A percentile compares a stretch with the other conserved stretches of the same genome.
Conservation (phyloP, 257 asterid species). For the Perilla frutescens region DNA sequence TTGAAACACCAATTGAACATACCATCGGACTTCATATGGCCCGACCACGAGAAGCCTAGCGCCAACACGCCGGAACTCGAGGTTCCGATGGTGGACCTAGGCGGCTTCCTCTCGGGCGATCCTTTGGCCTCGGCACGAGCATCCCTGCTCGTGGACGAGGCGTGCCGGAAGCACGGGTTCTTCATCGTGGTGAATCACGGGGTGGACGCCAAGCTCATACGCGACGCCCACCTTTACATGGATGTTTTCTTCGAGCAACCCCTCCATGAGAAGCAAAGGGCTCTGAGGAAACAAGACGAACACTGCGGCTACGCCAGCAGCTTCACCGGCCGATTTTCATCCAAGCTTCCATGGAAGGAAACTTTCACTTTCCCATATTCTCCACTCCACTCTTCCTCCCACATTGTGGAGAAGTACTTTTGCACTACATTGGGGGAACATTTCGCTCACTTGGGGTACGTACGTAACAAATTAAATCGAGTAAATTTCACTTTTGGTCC, state of each 20-base stretch:
- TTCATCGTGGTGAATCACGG: constrained; percentile 75
- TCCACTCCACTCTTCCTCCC: constrained; percentile 39
- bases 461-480: not conserved
- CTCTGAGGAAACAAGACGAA: constrained; percentile 65
- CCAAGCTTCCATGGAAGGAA: constrained; percentile 90
- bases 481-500: too few species aligned
- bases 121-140: constrained; percentile 50
- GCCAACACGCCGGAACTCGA: constrained; percentile 50
- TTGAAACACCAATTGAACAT: constrained; percentile 47
- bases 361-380: constrained; percentile 72
- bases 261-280: constrained; percentile 61
- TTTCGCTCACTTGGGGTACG: constrained; percentile 60
- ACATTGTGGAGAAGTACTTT: constrained; percentile 65
- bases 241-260: constrained; percentile 65
- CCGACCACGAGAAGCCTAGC: constrained; percentile 64
- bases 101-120: constrained; percentile 67
- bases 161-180: constrained; percentile 72
- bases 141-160: constrained; percentile 54
- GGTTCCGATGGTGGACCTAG: constrained; percentile 66
- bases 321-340: constrained; percentile 76
- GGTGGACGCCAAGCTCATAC: constrained; percentile 51
- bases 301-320: constrained; percentile 87
- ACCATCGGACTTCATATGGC: constrained; percentile 80
- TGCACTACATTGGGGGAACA: constrained; percentile 52
- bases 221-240: constrained; percentile 67